phyloP scores from a whole-genome alignment of 257 asterid genomes.

The Cynanchum wilfordii region DNA sequence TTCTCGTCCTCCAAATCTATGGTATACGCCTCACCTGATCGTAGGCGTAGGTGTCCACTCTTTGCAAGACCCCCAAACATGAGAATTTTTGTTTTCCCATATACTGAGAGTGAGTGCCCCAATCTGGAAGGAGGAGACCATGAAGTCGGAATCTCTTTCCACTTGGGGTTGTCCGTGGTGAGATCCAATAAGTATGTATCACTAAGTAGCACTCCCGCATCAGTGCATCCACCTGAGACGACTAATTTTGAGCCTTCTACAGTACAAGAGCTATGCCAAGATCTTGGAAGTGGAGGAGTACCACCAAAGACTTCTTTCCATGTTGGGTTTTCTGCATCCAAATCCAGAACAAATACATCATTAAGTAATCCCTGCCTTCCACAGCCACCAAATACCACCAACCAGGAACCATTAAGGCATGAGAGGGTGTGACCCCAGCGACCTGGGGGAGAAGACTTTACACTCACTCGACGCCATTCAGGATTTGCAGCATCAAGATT shows the following conservation, averaged over 20 bases:
- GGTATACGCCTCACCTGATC: constrained; percentile 84
- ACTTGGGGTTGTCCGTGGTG: constrained; percentile 53
- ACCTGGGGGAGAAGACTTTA: constrained; percentile 78
- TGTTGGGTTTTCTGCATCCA: constrained; percentile 82
- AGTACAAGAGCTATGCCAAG: constrained; percentile 92
- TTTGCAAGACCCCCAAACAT: constrained; percentile 94
- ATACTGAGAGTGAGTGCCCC: constrained; percentile 81
- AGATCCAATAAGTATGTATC: constrained; percentile 71
- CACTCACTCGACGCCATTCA: constrained; percentile 74
- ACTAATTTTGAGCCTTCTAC: constrained; percentile 83
- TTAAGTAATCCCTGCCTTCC: constrained; percentile 78
- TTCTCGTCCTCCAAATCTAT: constrained; percentile 66
- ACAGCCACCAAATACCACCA: constrained; percentile 84
- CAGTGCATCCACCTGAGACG: constrained; percentile 89
- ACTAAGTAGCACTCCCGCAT: constrained; percentile 73
- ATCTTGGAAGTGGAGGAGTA: constrained; percentile 72
- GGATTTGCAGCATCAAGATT: constrained; percentile 69
- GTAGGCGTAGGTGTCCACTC: constrained; percentile 72
- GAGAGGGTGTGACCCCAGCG: constrained; percentile 94
- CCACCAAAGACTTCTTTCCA: constrained; percentile 81
- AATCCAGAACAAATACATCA: constrained; percentile 72
- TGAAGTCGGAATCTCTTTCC: constrained; percentile 68
- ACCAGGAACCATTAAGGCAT: constrained; percentile 69
- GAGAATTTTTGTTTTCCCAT: constrained; percentile 62
- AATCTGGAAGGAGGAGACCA: constrained; percentile 78